phyloP scores from a whole-genome alignment of 106 monocot species.

The Amphibolis antarctica region DNA sequence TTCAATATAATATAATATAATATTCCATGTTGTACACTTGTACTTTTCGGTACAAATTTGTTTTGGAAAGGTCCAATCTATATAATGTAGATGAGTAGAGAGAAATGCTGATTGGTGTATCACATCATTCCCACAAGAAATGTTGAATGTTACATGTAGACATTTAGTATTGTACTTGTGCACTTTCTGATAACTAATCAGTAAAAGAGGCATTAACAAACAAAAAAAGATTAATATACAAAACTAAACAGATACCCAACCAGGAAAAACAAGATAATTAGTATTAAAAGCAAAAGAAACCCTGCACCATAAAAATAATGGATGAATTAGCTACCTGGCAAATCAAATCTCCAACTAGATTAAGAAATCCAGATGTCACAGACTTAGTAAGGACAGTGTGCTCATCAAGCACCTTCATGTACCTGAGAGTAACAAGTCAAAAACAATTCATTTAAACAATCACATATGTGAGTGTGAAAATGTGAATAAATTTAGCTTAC shows the following conservation, averaged over 20 bases:
- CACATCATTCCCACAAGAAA: background rate
- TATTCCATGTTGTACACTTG: no score
- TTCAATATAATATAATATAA: no score
- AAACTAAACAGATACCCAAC: background rate
- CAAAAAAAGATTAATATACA: background rate
- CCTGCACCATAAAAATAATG: background rate
- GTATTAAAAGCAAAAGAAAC: background rate
- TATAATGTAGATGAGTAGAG: no score
- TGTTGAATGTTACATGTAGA: background rate
- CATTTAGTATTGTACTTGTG: background rate
- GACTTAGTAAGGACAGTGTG: conserved; percentile 64
- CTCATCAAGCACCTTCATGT: conserved; percentile 53
- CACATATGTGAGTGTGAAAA: background rate
- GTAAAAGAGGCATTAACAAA: no score
- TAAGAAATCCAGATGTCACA: conserved; percentile 59
- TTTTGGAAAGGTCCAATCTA: no score
- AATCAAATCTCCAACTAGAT: conserved; percentile 63
- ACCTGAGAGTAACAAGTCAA: conserved; percentile 24
- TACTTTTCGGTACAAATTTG: no score
- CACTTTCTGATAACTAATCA: no score
- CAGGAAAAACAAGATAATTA: background rate
- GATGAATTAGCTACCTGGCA: conserved; percentile 46
- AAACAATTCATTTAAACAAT: background rate
- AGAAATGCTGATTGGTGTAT: no score
- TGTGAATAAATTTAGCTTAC: background rate